Base-by-base conservation (phyloP, 768 basidiomycete genomes). In the Kwoniella europaea region DNA sequence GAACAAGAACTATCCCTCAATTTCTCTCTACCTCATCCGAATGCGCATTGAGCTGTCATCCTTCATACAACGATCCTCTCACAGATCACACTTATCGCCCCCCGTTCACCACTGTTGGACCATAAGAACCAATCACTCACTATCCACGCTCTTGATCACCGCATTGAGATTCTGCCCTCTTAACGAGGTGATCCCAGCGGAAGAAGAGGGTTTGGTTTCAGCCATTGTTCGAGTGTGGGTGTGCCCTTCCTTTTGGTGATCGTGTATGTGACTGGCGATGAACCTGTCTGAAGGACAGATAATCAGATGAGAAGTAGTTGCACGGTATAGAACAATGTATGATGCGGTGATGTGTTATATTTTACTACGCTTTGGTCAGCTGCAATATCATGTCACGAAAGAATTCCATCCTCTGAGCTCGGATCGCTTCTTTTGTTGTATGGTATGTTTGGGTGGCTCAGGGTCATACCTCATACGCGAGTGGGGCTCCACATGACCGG, bases 131-230 rank as follows among this genome's bases (percentile, higher is more conserved):
- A n/a, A 27, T 41, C 6, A 79, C 80, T 75, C 57, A 81, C 80
- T 97, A 85, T 98, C 95, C 72, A 95, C 93, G 80, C 92, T 94
- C 86, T 97, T 97, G 81, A 98, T 93, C 86, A 92, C 90, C 71
- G 94, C 93, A 82, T 94, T 94, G 6, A 71, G 53, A 29, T 46
- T 63, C 27, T 70, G 68, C 1, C 68, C 68, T 35, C 68, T n/a
- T 3, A 70, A 44, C 1, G 63, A 59, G 18, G 63, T 22, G 43
- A 70, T 56, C 4, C 57, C 56, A 13, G 42, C 18, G 6, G 46
- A 16, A 43, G 15, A 24, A 18, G 63, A 10, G 13, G 24, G 63
- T 27, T 67, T 58, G 7, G 27, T 57, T 18, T 57, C 42, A 3
- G 59, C 59, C 59, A 61, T 61, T 15, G 18, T 61, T 35, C 35